Evolutionary conservation across 2,329 filamentous ascomycete genomes (phyloP).

Genomic region (Dryadomyces quercus-mongolicae): DNA sequence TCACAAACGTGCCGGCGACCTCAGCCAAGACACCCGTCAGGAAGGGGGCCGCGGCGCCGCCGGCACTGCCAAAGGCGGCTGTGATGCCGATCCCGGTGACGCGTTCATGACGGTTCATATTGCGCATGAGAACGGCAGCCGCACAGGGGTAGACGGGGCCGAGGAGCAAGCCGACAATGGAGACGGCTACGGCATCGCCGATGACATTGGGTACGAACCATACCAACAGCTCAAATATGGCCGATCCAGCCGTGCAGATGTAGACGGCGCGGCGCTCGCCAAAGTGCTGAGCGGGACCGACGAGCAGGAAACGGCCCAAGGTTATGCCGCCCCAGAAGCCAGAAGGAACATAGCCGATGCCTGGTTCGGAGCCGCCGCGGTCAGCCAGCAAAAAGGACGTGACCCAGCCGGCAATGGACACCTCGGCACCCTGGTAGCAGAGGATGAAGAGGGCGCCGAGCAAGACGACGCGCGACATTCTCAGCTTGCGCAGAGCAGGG

Average conservation of each 20-base stretch:
- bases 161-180: slow-evolving; percentile 61
- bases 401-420: slow-evolving; percentile 76
- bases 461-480: slow-evolving; percentile 48
- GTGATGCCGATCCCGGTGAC: slow-evolving; percentile 56
- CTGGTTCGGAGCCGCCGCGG: slow-evolving; percentile 54
- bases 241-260: slow-evolving; percentile 45
- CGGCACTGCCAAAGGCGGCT: slow-evolving; percentile 55
- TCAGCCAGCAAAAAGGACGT: slow-evolving; percentile 71
- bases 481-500: slow-evolving; percentile 32
- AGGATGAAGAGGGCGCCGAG: slow-evolving; percentile 75
- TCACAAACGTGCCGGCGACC: slow-evolving; percentile 47
- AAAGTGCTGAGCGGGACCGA: slow-evolving; percentile 50
- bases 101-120: slow-evolving; percentile 46
- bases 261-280: slow-evolving; percentile 63
- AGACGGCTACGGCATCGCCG: slow-evolving; percentile 53
- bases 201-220: slow-evolving; percentile 71
- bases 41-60: slow-evolving; percentile 56
- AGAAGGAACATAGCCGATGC: slow-evolving; percentile 69
- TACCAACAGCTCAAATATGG: slow-evolving; percentile 60
- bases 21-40: slow-evolving; percentile 52
- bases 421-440: slow-evolving; percentile 74
- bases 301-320: slow-evolving; percentile 59
- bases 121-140: slow-evolving; percentile 48
- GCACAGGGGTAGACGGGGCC: slow-evolving; percentile 73
- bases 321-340: slow-evolving; percentile 66